phyloP scores from a whole-genome alignment of 2,329 filamentous ascomycete species.

The Botrytis hyacinthi region DNA sequence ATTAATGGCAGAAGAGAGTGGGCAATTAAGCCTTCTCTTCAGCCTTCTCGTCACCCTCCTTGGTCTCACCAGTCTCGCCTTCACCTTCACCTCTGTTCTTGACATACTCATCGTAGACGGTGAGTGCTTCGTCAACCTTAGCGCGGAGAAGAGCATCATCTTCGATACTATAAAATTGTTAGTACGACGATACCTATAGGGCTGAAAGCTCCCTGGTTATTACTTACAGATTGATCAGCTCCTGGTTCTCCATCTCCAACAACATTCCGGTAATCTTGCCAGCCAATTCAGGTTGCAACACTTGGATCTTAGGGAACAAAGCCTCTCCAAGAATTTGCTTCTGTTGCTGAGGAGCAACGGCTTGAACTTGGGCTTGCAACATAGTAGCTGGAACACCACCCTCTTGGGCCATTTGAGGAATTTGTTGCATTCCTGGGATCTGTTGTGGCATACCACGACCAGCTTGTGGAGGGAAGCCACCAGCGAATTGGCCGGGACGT shows the following conservation, averaged over 20 bases:
- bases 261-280: constrained; percentile 99
- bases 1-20: constrained; percentile 33
- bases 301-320: constrained; percentile 97
- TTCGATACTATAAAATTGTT: constrained; percentile 63
- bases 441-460: constrained; percentile 40
- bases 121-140: constrained; percentile 97
- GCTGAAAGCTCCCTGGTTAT: constrained; percentile 17
- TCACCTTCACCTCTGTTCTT: constrained; percentile 54
- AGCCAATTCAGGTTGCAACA: constrained; percentile 89
- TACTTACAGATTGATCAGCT: constrained; percentile 93
- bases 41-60: constrained; percentile 48
- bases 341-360: constrained; percentile 68
- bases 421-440: constrained; percentile 34
- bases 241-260: constrained; percentile 96
- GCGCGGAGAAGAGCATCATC: constrained; percentile 84
- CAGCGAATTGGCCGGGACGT: constrained; percentile 39
- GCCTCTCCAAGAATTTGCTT: constrained; percentile 98
- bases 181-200: constrained; percentile 29
- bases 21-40: constrained; percentile 53
- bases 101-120: constrained; percentile 97
- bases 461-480: constrained; percentile 40
- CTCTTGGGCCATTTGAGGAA: constrained; percentile 27
- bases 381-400: constrained; percentile 40
- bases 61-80: constrained; percentile 42
- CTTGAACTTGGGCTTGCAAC: constrained; percentile 58